Evolutionary conservation across 2,329 filamentous ascomycete genomes (phyloP).

Genomic region (Aspergillus carbonarius): DNA sequence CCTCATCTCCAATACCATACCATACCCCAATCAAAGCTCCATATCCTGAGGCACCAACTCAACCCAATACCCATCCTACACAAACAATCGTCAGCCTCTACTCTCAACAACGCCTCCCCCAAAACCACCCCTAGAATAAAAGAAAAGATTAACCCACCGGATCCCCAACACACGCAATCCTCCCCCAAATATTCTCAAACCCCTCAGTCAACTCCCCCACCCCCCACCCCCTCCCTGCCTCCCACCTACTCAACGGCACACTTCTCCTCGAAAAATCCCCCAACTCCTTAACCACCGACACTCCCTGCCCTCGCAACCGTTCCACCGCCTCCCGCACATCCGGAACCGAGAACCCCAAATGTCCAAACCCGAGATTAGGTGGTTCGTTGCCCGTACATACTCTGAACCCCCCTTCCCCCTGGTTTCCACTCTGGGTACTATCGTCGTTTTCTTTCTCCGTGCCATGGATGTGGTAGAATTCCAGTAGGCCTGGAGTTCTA

Average conservation of each 20-base stretch:
- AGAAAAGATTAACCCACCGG: slow-evolving; percentile 29
- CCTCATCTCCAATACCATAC: too few relatives aligned
- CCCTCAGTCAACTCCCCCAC: slow-evolving; percentile 34
- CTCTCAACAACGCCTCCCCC: not conserved
- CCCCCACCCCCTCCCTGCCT: slow-evolving; percentile 33
- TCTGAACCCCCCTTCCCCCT: slow-evolving; percentile 14
- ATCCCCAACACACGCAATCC: slow-evolving; percentile 42
- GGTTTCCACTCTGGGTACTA: too few relatives aligned
- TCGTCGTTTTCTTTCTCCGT: slow-evolving; percentile 31
- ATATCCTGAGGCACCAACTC: not conserved
- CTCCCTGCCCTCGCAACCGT: slow-evolving; percentile 29
- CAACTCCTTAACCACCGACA: slow-evolving; percentile 37
- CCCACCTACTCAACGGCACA: slow-evolving; percentile 37
- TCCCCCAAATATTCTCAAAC: slow-evolving; percentile 35
- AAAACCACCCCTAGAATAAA: not conserved
- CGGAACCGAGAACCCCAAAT: slow-evolving; percentile 42
- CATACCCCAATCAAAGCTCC: not conserved
- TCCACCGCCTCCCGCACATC: slow-evolving; percentile 32
- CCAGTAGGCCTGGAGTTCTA: slow-evolving; percentile 35
- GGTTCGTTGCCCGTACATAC: slow-evolving; percentile 33
- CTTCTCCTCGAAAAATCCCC: slow-evolving; percentile 27
- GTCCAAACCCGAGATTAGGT: slow-evolving; percentile 39
- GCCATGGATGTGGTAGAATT: slow-evolving; percentile 40
- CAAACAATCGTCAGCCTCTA: not conserved
- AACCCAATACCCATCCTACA: slow-evolving; percentile 36